Evolutionary conservation across 495 filamentous ascomycete genomes (phyloP).

Genomic region (Talaromyces trachyspermus): DNA sequence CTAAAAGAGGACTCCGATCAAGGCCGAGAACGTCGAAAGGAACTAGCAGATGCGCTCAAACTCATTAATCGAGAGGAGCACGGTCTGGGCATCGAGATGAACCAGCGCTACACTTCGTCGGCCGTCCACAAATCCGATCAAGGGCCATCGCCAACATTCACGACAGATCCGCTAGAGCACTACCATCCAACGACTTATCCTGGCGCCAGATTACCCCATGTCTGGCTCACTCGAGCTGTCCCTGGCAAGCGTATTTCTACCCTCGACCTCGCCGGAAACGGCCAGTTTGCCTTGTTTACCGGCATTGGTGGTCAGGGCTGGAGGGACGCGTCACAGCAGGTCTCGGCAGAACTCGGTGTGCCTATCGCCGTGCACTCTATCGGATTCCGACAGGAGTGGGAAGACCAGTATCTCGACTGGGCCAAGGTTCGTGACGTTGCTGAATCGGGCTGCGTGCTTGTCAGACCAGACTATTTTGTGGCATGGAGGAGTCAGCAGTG

Average conservation of each 20-base stretch:
- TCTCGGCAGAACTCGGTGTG: conserved; percentile 21
- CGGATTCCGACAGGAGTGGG: conserved; percentile 35
- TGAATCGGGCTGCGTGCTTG: conserved; percentile 39
- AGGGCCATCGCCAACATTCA: conserved; percentile 12
- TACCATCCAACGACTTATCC: conserved; percentile 39
- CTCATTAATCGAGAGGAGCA: conserved; percentile 32
- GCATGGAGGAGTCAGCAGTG: conserved; percentile 22
- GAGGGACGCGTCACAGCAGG: conserved; percentile 30
- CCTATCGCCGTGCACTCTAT: conserved; percentile 33
- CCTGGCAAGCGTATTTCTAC: conserved; percentile 34
- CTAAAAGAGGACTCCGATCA: neutral
- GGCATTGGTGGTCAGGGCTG: conserved; percentile 38
- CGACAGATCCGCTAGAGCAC: conserved; percentile 24
- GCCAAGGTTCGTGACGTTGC: conserved; percentile 27
- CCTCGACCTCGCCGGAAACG: conserved; percentile 43
- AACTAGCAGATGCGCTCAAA: conserved; percentile 20
- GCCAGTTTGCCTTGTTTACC: conserved; percentile 36
- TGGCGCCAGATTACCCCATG: conserved; percentile 42
- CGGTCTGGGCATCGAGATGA: conserved; percentile 41
- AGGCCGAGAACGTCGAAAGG: conserved; percentile 12
- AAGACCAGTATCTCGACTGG: conserved; percentile 44
- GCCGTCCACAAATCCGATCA: conserved; percentile 26
- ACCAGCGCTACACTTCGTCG: conserved; percentile 31
- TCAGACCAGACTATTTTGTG: conserved; percentile 37
- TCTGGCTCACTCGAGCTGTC: conserved; percentile 35